Base-by-base conservation (phyloP, 2,329 filamentous ascomycete species). In the Sarocladium strictum region DNA sequence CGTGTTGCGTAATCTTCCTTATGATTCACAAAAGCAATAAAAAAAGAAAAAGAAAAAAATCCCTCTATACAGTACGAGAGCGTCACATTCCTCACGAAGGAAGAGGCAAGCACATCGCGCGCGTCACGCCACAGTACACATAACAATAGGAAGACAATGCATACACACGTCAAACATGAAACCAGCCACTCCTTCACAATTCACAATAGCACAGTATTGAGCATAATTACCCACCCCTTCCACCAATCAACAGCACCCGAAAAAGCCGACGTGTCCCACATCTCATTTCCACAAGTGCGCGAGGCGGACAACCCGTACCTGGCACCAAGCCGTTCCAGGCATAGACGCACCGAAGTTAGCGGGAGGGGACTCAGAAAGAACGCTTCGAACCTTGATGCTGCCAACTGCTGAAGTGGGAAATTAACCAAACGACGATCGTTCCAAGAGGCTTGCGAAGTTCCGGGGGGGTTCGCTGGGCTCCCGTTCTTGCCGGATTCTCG, bases 301-400 rank as follows among this genome's bases (percentile, higher is more conserved):
- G 23, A 17, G 38, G 38, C 7, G 10, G 35, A 7, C 35, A 38
- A 5, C 29, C 29, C 27, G 47, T 51, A 21, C 47, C 47, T 51
- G 47, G 47, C 47, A 51, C 47, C 47, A 51, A 33, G 23, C 47
- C 47, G 10, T 29, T 49, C 23, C 6, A 32, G 43, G 23, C 9
- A 29, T 49, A 49, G 43, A 27, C 43, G 11, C 43, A 21, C 26
- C 43, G 23, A 27, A 21, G n/a, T 32, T 29, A 26, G 41, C 17
- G 7, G 26, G 37, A 40, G 37, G 6, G 37, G 6, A 40, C 10
- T 15, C 37, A 24, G 21, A 17, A n/a, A 38, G 38, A 43, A 7
- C 4, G 19, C 14, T 7, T 21, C 3, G 38, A 43, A 17, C 17
- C 38, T 23, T 43, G n/a, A 21, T 23, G 38, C 15, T 9, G 35